Evolutionary conservation across 2,329 filamentous ascomycete genomes (phyloP), one percentile per base, ranked within the genome.

Genomic region (Aulographum hederae): DNA sequence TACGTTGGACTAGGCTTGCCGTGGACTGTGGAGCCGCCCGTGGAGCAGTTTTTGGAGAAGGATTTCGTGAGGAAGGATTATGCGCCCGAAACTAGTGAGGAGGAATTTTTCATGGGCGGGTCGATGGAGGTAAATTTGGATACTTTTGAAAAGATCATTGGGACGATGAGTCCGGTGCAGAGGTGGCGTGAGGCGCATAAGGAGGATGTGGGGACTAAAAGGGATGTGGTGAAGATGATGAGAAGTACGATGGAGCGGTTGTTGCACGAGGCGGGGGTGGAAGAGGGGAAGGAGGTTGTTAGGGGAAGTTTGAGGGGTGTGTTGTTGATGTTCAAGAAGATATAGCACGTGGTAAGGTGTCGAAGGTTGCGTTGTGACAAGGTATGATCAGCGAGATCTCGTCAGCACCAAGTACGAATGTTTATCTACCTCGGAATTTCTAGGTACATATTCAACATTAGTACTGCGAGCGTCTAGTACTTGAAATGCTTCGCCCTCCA

Each of bases 1-100:
- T 71, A 69, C 40, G 33, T 38, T 1, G 43, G 51, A 10, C 47
- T 69, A 3, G 36, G 39, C 4, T 44, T 71, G 12, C 68, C 68
- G 0, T 73, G 67, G 67, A 53, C 49, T 1, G 14, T 57, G 5
- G 39, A 43, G 3, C 30, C 38, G 2, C 41, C 50, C 0, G 46
- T 54, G 0, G 8, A 34, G 0, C 53, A 41, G 1, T 63, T 71
- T 37, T 51, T 59, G 3, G 27, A 54, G 41, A 31, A 14, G 0
- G 43, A 43, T 0, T 63, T 63, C 30, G 35, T 50, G 5, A 47
- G 60, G 1, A 53, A 49, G 33, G 55, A 61, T 6, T 68, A 61
- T 61, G 31, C 46, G 3, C 36, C 41, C 20, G 40, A 40, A 2
- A 33, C 38, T 37, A 25, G 11, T 32, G 37, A 38, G 27, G 45